Percentiles rank a stretch among this genome's conserved stretches.
Conservation (phyloP, 2,329 filamentous ascomycete species). For the Claviceps digitariae region DNA sequence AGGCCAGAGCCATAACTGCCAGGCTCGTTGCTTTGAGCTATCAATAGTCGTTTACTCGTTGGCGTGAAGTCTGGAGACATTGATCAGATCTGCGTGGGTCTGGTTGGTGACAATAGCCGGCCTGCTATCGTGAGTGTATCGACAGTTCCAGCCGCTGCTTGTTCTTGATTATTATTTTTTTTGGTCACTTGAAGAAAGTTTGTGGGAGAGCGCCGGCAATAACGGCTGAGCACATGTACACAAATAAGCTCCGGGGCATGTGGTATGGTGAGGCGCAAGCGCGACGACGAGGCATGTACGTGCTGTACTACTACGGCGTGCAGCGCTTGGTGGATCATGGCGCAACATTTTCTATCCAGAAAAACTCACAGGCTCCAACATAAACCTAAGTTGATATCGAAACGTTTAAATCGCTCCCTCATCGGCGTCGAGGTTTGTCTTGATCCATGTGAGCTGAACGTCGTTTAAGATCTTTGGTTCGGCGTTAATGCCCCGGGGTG, state of each 20-base stretch:
- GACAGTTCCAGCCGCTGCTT: slow-evolving; percentile 3
- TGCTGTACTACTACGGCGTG: not conserved
- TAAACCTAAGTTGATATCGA: not conserved
- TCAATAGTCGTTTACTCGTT: not conserved
- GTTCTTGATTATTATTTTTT: not conserved
- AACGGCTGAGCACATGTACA: not conserved
- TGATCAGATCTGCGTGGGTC: not conserved
- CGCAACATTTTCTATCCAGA: not conserved
- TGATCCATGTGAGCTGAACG: no score
- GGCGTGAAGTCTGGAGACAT: not conserved
- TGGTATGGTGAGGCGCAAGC: not conserved
- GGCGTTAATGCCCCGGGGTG: no score
- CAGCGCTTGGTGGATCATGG: not conserved
- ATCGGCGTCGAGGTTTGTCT: no score
- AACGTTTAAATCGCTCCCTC: not conserved
- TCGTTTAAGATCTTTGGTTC: no score
- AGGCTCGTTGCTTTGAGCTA: not conserved
- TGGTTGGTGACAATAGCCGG: not conserved
- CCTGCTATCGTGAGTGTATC: not conserved
- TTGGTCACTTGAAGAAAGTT: not conserved
- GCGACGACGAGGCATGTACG: not conserved
- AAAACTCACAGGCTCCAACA: not conserved
- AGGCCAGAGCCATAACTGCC: not conserved
- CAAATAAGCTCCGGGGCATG: not conserved
- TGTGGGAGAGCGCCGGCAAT: not conserved